Base-by-base conservation (phyloP, 768 basidiomycete genomes). In the Xerocomus brunneocitrinus region DNA sequence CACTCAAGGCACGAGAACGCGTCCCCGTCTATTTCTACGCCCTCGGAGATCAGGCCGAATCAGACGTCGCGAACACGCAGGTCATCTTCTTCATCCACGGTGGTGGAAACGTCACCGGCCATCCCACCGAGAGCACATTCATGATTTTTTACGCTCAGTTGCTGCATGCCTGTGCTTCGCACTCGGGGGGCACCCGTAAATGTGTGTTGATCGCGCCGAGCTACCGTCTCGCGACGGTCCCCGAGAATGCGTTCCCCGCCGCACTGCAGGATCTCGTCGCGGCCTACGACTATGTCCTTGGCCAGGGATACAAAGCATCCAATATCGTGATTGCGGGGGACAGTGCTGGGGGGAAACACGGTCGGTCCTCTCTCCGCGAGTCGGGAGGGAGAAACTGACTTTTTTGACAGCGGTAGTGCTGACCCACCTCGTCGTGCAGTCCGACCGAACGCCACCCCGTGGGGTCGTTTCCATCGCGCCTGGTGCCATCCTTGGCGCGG, bases 391-490 rank as follows among this genome's bases (percentile, higher is more conserved):
- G 4, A 3, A 1, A 35, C 24, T 55, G 43, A 53, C 51, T 8
- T 16, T 1, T 35, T 16, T 41, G 30, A 24, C 40, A 62, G 66
- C 67, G 30, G 3, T 68, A 7, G 52, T 66, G 6, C 36, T 66
- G 28, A 55, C 67, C 7, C 65, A 67, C 34, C 60, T 68, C 24
- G 65, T 80, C 38, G 71, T 75, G 54, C 84, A 87, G 69, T 81
- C 82, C 24, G 80, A 16, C 63, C 43, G 70, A 42, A 70, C 71
- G 4, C 70, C 85, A 34, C 80, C 81, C 40, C 64, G 69, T 0
- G 81, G 86, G 56, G 67, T 89, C 57, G 70, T 80, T 27, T 68
- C 84, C 19, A 73, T 87, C 30, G 72, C 83, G 0, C 86, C 87
- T 0, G 5, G 0, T 5, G 16, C 49, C 5, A 46, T 47, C 5